Base-by-base conservation (phyloP, 2,329 filamentous ascomycete species). In the Didymosphaeria variabile region DNA sequence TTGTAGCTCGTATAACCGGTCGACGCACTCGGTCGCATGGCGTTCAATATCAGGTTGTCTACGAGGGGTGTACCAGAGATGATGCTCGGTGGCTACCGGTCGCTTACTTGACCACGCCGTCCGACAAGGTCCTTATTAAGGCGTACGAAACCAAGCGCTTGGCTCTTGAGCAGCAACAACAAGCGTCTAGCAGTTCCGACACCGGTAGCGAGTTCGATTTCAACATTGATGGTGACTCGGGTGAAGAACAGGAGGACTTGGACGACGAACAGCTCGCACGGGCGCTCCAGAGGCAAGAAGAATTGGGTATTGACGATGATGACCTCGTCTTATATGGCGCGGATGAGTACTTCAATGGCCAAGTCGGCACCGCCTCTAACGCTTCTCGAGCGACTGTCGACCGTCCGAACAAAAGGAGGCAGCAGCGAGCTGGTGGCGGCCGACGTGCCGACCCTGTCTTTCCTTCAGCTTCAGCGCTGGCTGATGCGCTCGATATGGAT, bases 181-280 rank as follows among this genome's bases (percentile, higher is more conserved):
- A 29, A 4, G 26, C 21, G 17, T 31, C 46, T 23, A 58, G 5
- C 66, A 75, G 3, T 70, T 64, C 69, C 59, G 61, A 65, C 63
- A 70, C 62, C 12, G 50, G 64, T 64, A 70, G 63, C 12, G 50
- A 65, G 2, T 50, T 50, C 17, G 57, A 62, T 5, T 60, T 65
- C 1, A 57, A 63, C 3, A 59, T 79, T 19, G 72, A 78, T 36
- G 75, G 76, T 1, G 75, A 79, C 17, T 77, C 78, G 2, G 76
- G 76, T 12, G 77, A 77, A 6, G 73, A 74, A 1, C 77, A 79
- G n/a, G 77, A 79, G 49, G 77, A 80, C 50, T 77, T 79, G 31
- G 80, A 63, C 9, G 88, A 92, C 63, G 88, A 89, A 72, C 82
- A 85, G 21, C 79, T 91, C 42, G 89, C 89, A 42, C 81, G 84